Base-by-base conservation (phyloP, 106 monocot genomes). In the Xerophyta viscosa region DNA sequence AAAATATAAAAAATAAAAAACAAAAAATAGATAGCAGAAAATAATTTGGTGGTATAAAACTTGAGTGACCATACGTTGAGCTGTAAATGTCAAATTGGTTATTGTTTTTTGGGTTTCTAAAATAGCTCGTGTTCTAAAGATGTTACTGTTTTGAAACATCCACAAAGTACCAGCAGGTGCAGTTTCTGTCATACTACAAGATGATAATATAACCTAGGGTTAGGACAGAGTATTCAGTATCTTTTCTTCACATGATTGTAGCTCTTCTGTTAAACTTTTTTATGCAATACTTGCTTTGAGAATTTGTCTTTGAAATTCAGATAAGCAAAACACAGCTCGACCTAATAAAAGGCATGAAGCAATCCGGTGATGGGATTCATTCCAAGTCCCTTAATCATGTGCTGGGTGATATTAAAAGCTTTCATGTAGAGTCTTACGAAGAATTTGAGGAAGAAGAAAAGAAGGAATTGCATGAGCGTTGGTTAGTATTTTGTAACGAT, bases 321-420 rank as follows among this genome's bases (percentile, higher is more conserved):
- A 61, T 87, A 37, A 92, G 50, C 51, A 87, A 57, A 56, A 61
- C 62, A 54, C 83, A 92, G 43, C 68, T 29, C 42, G 48, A 80
- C 41, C 48, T 71, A 28, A 37, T 92, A 39, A 92, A 77, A 47
- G 71, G 66, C 54, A 37, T 77, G 53, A 83, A 71, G 59, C 57
- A 77, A 60, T 69, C 73, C 63, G 87, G 70, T 36, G 83, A 77
- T 57, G 76, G 76, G 31, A 80, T 92, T 64, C 73, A 70, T 20
- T 51, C 65, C 22, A 87, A 92, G 54, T 69, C 68, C 43, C 64
- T 87, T 39, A 71, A 24, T 21, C 58, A 46, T 71, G 82, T 87
- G 12, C 63, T 92, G 54, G 83, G 87, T 69, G 83, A 87, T 37
- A 79, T 87, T 17, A 71, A 66, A 42, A 57, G 31, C 25, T 83